These are phyloP conservation scores for Mycena sanguinolenta DNA, from an alignment of 768 basidiomycete genomes.

Conservation along the genomic window DNA sequence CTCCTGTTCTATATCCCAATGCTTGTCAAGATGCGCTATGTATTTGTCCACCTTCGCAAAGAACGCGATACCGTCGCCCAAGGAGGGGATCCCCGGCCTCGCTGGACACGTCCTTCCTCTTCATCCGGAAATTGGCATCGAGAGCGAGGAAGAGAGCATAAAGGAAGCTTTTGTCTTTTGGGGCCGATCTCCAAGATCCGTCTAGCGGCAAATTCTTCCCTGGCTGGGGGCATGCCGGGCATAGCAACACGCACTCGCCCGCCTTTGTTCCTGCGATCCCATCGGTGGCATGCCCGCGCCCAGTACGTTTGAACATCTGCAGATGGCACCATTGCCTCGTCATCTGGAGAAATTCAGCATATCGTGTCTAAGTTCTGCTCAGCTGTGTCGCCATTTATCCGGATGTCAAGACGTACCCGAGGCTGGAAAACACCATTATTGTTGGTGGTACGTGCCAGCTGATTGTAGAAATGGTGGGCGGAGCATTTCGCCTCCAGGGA, in stretches of 20 bases:
- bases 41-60: conserved; percentile 2
- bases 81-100: not conserved
- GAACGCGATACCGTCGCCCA: conserved; percentile 5
- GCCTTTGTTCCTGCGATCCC: conserved; percentile 12
- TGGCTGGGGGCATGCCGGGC: conserved; percentile 17
- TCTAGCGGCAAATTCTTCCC: conserved; percentile 18
- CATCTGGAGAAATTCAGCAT: not conserved
- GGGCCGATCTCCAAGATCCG: not conserved
- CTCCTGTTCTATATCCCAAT: conserved; percentile 22
- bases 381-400: not conserved
- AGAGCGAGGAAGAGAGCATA: conserved; percentile 8
- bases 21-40: conserved; percentile 6
- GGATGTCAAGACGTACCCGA: not conserved
- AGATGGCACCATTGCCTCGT: conserved; percentile 20
- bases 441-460: conserved; percentile 15
- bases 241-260: conserved; percentile 19
- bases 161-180: not conserved
- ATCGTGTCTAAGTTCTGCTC: not conserved
- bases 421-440: conserved; percentile 27
- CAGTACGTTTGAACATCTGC: conserved; percentile 16
- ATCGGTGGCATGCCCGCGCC: conserved; percentile 11
- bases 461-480: conserved; percentile 34
- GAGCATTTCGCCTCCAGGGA: conserved; percentile 35
- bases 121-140: conserved; percentile 16
- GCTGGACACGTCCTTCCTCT: not conserved